phyloP scores from a whole-genome alignment of 2,329 filamentous ascomycete species.

The Aspergillus calidoustus region DNA sequence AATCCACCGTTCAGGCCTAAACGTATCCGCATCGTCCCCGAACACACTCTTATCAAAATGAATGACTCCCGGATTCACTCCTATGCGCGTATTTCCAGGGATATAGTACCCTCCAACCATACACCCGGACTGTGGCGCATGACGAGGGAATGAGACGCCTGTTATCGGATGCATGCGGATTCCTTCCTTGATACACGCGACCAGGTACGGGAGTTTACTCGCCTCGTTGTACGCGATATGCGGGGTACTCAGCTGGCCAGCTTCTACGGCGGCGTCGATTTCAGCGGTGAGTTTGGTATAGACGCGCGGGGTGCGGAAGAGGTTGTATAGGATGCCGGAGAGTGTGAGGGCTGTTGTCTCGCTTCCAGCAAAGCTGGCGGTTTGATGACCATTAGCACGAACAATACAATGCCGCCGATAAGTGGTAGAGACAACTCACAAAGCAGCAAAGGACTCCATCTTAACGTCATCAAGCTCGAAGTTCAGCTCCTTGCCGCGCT shows the following conservation, averaged over 20 bases:
- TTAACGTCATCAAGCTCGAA: conserved; percentile 37
- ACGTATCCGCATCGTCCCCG: conserved; percentile 2
- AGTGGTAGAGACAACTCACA: conserved; percentile 29
- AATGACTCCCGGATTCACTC: not conserved
- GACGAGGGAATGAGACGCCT: conserved; percentile 28
- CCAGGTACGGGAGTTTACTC: conserved; percentile 50
- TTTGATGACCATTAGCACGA: not conserved
- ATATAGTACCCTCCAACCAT: conserved; percentile 16
- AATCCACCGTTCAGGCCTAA: conserved; percentile 3
- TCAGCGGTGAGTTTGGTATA: conserved; percentile 21
- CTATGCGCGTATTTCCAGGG: conserved; percentile 15
- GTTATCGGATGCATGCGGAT: conserved; percentile 48
- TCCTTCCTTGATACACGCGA: conserved; percentile 57
- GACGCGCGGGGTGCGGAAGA: conserved; percentile 38
- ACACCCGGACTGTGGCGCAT: conserved; percentile 21
- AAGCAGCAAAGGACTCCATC: conserved; percentile 32
- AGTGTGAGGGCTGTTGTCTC: conserved; percentile 43
- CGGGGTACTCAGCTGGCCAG: conserved; percentile 12
- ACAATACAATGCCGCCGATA: not conserved
- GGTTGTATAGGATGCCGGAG: conserved; percentile 42
- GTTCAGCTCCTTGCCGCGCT: conserved; percentile 35
- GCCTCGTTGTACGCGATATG: conserved; percentile 32
- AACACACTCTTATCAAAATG: conserved; percentile 1
- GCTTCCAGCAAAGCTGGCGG: conserved; percentile 35
- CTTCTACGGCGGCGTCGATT: conserved; percentile 6